Evolutionary conservation across 2,329 filamentous ascomycete species (phyloP), one percentile per base, ranked within the genome.

Genomic region (Penicillium paneum): DNA sequence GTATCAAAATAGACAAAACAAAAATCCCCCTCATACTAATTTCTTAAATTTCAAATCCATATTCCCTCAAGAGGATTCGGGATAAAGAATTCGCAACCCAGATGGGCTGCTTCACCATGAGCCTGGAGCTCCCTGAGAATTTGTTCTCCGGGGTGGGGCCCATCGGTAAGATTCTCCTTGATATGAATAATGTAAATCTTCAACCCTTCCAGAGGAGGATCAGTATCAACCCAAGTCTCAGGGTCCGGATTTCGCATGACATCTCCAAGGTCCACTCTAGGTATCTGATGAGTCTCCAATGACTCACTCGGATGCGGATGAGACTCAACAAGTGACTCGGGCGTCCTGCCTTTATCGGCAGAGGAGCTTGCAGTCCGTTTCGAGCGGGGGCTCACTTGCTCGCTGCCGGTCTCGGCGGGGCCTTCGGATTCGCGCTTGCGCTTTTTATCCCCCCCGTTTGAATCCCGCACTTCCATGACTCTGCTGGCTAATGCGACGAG

Each of bases 151-250:
- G 81, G 84, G 44, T 76, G 71, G 26, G 83, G 83, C 0, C 85
- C 90, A 68, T 96, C 91, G 8, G 80, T 78, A 52, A 97, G 76
- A 21, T 83, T 87, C 61, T 97, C 93, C 71, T 99, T 99, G 67
- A 97, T 83, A 69, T 99, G 94, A 35, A 97, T 97, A 52, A 97
- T 84, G 46, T 97, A 86, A 1, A 99, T 79, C 59, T 85, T 88
- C 28, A 97, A 70, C 0, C 91, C 91, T 49, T 80, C 77, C 5
- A 99, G 78, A 7, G 86, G 85, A 45, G 67, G 68, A 54, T 62
- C 66, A 56, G 52, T 55, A 31, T 60, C 49, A 40, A 53, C 55
- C 61, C 60, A 63, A 31, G 29, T 51, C 35, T 49, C 52, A 32
- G 56, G 44, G 42, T n/a, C 67, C 38, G 2, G 67, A 58, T 10